Evolutionary conservation across 2,329 filamentous ascomycete genomes (phyloP), one percentile per base, ranked within the genome.

Genomic region (Akanthomyces uredinophilus): DNA sequence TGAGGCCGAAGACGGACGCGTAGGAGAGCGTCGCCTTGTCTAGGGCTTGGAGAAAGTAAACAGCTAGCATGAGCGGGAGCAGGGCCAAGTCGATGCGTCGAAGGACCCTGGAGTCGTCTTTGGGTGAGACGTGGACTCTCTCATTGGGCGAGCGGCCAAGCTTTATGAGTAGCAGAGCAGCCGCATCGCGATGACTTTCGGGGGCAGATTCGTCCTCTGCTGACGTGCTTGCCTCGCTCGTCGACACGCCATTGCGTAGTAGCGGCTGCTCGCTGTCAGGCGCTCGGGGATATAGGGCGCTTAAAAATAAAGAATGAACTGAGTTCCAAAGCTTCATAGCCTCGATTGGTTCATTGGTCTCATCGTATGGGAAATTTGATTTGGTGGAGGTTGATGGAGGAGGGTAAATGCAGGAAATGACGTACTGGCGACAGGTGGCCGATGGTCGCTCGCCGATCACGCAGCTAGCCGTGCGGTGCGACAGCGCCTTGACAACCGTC

Each of bases 1-100:
- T 80, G 13, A 89, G 75, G 2, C 85, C 85, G 66, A 88, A 88
- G 13, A 88, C 82, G 0, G 85, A 86, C 3, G 83, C 83, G 67
- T 87, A 88, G 2, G 73, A 75, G 74, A 88, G 75, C 0, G 83
- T 85, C 0, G 84, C 81, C 70, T 88, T 88, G 73, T 88, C 86
- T 6, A 87, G 75, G 13, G 80, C 81, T 65, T 88, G 86, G 0
- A 88, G 77, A 68, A 85, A 87, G 71, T 88, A 88, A 22, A 87
- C 83, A 7, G 78, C 77, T 13, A 87, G 74, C 62, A 88, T 81
- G 56, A 80, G 69, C 1, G 75, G 72, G 8, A 79, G 71, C 27
- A 80, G 70, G 10, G 66, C 74, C 29, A 72, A 61, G 67, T 80
- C 78, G 64, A 79, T 79, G 43, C 70, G 71, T 6, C 74, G 69